These are phyloP conservation scores for Tricholoma matsutake DNA, from an alignment of 768 basidiomycete genomes.

Conservation along the genomic window DNA sequence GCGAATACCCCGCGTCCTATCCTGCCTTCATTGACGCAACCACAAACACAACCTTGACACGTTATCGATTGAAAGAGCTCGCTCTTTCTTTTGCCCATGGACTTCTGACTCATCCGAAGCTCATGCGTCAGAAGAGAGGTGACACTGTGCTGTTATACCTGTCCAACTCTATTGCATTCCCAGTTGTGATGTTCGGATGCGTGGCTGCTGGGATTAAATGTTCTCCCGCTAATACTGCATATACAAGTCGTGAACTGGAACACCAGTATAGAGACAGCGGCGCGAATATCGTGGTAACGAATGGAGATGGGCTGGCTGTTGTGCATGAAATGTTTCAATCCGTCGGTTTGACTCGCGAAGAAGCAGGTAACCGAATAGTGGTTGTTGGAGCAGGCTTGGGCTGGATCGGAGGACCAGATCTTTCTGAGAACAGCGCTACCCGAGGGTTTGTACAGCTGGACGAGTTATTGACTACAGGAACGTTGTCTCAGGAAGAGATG, in stretches of 20 bases:
- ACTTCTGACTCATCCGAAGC: not conserved
- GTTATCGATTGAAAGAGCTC: not conserved
- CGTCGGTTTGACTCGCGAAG: not conserved
- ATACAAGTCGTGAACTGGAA: conserved; percentile 22
- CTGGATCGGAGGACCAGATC: not conserved
- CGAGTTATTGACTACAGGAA: not conserved
- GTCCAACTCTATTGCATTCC: not conserved
- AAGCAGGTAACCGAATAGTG: not conserved
- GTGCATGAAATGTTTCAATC: not conserved
- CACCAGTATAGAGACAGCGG: conserved; percentile 54
- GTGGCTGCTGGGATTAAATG: not conserved
- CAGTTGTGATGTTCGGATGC: not conserved
- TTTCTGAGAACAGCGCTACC: not conserved
- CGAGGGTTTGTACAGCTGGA: not conserved
- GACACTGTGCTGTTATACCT: not conserved
- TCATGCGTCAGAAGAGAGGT: not conserved
- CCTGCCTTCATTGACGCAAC: not conserved
- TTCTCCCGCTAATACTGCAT: not conserved
- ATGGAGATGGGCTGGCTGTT: not conserved
- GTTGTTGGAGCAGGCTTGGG: not conserved
- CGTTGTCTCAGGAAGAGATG: not conserved
- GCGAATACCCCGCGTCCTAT: not conserved
- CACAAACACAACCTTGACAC: not conserved
- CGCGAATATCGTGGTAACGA: conserved; percentile 4
- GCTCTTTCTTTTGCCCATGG: not conserved